Base-by-base conservation (phyloP, 1,284 basidiomycete genomes). In the Leccinum subrobustum region DNA sequence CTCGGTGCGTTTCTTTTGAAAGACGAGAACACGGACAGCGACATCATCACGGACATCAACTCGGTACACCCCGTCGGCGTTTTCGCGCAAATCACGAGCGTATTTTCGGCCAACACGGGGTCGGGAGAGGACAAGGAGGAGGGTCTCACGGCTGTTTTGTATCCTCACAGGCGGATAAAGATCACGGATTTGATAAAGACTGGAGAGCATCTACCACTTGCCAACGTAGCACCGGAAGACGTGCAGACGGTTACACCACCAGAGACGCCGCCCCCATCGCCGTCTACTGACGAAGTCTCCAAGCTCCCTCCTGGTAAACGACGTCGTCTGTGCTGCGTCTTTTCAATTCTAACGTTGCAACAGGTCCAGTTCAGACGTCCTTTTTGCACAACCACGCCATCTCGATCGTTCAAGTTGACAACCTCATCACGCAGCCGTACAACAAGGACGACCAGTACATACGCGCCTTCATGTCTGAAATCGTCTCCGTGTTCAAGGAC, bases 401-500 rank as follows among this genome's bases (percentile, higher is more conserved):
- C 61, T 98, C 96, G 2, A 85, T 99, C 63, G 95, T 95, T 62
- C 90, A 93, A 66, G 92, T 98, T 52, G 87, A 90, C 52, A 98
- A 98, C 70, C 83, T 96, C 62, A 76, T 75, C 44, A 91, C 88
- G 9, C 86, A 91, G 63, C 88, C 94, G 0, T 96, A 92, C 81
- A 89, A 93, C 79, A 95, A 95, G 76, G 92, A 96, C 73, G 89
- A 94, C 71, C 95, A 96, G 73, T 91, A 97, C 74, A 91, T 96
- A 64, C 91, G 95, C 35, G 96, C 96, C 3, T 92, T 98, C 78
- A 96, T 96, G 88, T 90, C 91, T 57, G 96, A 98, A 78, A 93
- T 99, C 63, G 93, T 99, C 65, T 92, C 92, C 53, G 95, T 98
- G 35, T 98, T 99, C 86, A 99, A 98, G 81, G 96, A 98, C 57